phyloP scores from a whole-genome alignment of 257 asterid species.

The Nicotiana sylvestris region DNA sequence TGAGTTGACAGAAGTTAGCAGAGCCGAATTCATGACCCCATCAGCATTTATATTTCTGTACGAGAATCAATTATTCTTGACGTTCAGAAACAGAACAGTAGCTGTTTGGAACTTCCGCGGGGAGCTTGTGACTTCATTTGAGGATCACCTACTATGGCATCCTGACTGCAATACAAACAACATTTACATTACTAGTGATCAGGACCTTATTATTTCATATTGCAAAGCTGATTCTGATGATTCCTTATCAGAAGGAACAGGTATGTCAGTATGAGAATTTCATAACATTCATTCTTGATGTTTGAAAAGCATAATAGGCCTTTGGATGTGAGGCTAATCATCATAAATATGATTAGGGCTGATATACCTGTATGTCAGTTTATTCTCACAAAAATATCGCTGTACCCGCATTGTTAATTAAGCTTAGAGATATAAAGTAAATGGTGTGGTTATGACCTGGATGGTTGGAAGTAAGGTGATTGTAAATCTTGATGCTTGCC shows the following conservation, averaged over 20 bases:
- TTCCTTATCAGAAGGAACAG: conserved; percentile 72
- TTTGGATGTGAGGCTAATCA: background rate
- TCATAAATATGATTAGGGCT: background rate
- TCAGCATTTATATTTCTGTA: conserved; percentile 93
- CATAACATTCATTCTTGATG: background rate
- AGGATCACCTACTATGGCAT: conserved; percentile 95
- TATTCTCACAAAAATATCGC: background rate
- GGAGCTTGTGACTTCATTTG: conserved; percentile 95
- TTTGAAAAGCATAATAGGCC: background rate
- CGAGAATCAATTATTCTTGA: conserved; percentile 89
- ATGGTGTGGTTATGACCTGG: background rate
- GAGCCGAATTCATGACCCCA: conserved; percentile 93
- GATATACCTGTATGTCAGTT: background rate
- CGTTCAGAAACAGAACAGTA: conserved; percentile 86
- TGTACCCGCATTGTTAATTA: background rate
- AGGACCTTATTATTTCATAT: conserved; percentile 90
- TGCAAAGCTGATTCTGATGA: conserved; percentile 85
- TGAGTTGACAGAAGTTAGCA: conserved; percentile 86
- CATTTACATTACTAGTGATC: conserved; percentile 94
- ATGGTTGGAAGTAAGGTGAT: background rate
- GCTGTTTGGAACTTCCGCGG: conserved; percentile 99
- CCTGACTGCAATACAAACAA: conserved; percentile 97
- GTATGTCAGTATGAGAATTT: conserved; percentile 30
- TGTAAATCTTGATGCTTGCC: background rate
- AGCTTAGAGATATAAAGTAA: background rate